Evolutionary conservation across 1,139 yeast species (phyloP), one percentile per base, ranked within the genome.

Genomic region (Kazachstania sp.): DNA sequence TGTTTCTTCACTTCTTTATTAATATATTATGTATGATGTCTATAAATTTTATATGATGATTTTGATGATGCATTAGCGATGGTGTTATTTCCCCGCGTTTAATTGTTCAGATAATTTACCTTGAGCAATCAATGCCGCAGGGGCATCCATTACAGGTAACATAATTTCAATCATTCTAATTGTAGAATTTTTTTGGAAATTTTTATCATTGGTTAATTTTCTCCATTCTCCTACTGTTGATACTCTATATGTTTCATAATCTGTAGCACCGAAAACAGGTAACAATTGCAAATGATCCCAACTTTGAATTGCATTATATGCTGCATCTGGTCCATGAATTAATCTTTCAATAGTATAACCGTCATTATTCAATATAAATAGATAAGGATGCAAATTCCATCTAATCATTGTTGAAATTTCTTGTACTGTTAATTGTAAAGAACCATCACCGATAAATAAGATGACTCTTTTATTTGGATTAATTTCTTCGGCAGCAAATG

Each of bases 141-240:
- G 94, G 46, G 95, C 95, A 68, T 86, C 95, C 80, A 84, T 75
- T 61, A 74, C 78, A 52, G 83, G 86, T 60, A 86, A 73, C 80
- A 83, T 79, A 49, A 86, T 76, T 71, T 86, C 95, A 52, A 86
- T 71, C 71, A 85, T 68, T 72, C 95, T 78, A 62, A 84, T 82
- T 69, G 74, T 81, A 54, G 77, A 51, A 54, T 59, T 58, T 47
- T 57, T 54, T 51, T 54, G 52, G 69, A 86, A 86, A 26, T 67
- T 72, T 46, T 68, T 59, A 62, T 75, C 75, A 29, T 65, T 61
- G 57, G 83, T 77, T 57, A 84, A 67, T 30, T 67, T 67, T 57
- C 83, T 78, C 55, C 83, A 72, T 60, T 85, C 92, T 50, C 83
- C 86, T 53, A 77, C 72, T 41, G 83, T 80, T 34, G 75, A 63